phyloP scores from a whole-genome alignment of 129 eudicot species.

The Silybum marianum region DNA sequence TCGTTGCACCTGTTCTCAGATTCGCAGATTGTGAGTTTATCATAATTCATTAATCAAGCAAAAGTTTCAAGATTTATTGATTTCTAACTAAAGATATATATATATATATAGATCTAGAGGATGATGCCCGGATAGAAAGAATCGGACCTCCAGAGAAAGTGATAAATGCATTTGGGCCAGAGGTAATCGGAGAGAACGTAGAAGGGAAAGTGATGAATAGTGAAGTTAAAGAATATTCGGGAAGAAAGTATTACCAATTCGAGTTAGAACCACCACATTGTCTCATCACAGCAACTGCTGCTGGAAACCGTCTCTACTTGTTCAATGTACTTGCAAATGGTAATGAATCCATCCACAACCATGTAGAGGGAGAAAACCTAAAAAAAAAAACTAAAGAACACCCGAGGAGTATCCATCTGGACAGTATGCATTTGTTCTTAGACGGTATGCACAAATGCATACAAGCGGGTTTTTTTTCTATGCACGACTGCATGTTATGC shows the following conservation, averaged over 20 bases:
- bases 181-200: conserved; percentile 88
- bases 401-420: too few relatives aligned
- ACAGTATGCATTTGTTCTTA: too few relatives aligned
- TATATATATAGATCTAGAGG: conserved; percentile 63
- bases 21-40: conserved; percentile 75
- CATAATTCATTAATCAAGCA: background rate
- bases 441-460: too few relatives aligned
- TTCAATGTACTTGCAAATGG: conserved; percentile 84
- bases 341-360: conserved; percentile 24
- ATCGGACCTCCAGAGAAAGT: conserved; percentile 87
- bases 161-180: conserved; percentile 90
- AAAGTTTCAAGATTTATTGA: background rate
- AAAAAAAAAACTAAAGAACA: too few relatives aligned
- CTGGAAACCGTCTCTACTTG: conserved; percentile 89
- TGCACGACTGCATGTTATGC: too few relatives aligned
- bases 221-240: conserved; percentile 68
- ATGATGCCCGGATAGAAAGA: conserved; percentile 69
- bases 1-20: conserved; percentile 95
- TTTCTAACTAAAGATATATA: background rate
- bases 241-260: conserved; percentile 83
- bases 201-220: conserved; percentile 88
- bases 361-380: too few relatives aligned
- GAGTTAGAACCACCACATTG: conserved; percentile 96
- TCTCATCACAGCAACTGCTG: conserved; percentile 90
- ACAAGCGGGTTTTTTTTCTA: too few relatives aligned